phyloP scores from a whole-genome alignment of 495 filamentous ascomycete genomes.

The Aspergillus wentii region DNA sequence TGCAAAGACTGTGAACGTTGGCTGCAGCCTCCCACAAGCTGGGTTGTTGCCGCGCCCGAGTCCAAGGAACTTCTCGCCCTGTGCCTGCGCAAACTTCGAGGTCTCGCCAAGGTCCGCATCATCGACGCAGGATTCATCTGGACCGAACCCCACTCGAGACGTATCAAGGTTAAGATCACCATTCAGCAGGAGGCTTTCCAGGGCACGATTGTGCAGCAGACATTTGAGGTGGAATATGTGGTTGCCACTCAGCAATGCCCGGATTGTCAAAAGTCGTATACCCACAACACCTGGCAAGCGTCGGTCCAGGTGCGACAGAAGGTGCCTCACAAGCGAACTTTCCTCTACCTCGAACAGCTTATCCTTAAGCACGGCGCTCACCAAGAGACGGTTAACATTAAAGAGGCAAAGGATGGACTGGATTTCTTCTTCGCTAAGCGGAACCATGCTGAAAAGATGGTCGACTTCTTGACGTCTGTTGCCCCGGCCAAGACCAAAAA shows the following conservation, averaged over 20 bases:
- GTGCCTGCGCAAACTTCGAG: constrained; percentile 76
- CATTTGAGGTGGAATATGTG: constrained; percentile 89
- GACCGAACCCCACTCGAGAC: constrained; percentile 92
- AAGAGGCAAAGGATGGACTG: constrained; percentile 86
- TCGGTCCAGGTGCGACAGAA: constrained; percentile 93
- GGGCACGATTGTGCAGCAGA: constrained; percentile 81
- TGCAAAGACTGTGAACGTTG: constrained; percentile 92
- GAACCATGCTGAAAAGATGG: constrained; percentile 89
- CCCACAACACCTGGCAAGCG: constrained; percentile 84
- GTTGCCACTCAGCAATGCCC: constrained; percentile 85
- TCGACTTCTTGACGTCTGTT: constrained; percentile 82
- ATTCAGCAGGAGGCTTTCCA: constrained; percentile 76
- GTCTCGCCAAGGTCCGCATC: constrained; percentile 80
- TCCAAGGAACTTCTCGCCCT: constrained; percentile 86
- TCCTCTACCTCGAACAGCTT: constrained; percentile 92
- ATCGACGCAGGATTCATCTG: constrained; percentile 95
- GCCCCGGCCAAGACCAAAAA: constrained; percentile 76
- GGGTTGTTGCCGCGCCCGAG: constrained; percentile 78
- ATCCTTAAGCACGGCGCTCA: constrained; percentile 93
- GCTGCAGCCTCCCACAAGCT: constrained; percentile 80
- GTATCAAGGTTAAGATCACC: constrained; percentile 89
- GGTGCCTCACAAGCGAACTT: constrained; percentile 94
- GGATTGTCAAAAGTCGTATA: constrained; percentile 91
- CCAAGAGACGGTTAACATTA: constrained; percentile 92
- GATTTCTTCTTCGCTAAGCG: constrained; percentile 90